These are phyloP conservation scores for Neoboletus magnificus DNA, from an alignment of 768 basidiomycete genomes.

Conservation along the genomic window DNA sequence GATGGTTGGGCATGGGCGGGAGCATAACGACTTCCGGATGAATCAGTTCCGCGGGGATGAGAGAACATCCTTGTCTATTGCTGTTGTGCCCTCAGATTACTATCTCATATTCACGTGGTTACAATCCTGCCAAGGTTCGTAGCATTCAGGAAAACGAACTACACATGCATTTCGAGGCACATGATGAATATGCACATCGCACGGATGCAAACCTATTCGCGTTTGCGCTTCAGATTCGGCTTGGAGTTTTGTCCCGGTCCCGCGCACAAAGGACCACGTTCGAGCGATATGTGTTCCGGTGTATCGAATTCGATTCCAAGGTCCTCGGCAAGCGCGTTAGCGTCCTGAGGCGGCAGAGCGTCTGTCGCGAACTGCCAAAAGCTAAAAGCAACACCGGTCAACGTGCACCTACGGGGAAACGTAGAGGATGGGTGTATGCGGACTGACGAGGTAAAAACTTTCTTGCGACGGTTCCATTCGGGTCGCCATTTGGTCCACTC, in stretches of 20 bases:
- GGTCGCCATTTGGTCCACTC: conserved; percentile 80
- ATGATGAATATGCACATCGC: background rate
- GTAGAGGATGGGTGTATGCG: background rate
- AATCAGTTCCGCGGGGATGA: background rate
- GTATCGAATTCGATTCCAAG: conserved; percentile 81
- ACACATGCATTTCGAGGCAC: background rate
- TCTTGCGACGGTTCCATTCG: conserved; percentile 77
- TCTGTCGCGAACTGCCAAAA: conserved; percentile 76
- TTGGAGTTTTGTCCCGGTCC: conserved; percentile 24
- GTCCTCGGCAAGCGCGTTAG: conserved; percentile 63
- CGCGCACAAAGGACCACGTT: conserved; percentile 58
- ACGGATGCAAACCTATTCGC: conserved; percentile 22
- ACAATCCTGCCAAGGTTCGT: background rate
- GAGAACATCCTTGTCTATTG: background rate
- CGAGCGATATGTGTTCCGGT: conserved; percentile 62
- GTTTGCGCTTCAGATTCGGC: conserved; percentile 52
- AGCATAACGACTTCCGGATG: conserved; percentile 1
- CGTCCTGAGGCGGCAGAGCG: conserved; percentile 61
- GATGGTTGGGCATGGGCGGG: conserved; percentile 40
- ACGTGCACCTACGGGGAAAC: background rate
- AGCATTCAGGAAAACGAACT: background rate
- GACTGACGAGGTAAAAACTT: conserved; percentile 51
- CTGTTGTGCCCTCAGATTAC: background rate
- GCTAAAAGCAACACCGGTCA: conserved; percentile 37
- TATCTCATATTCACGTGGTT: background rate